A percentile compares a stretch with the other conserved stretches of the same genome.
These are phyloP conservation scores for Penicillium waksmanii DNA, from an alignment of 495 filamentous ascomycete species.

Conservation along the genomic window DNA sequence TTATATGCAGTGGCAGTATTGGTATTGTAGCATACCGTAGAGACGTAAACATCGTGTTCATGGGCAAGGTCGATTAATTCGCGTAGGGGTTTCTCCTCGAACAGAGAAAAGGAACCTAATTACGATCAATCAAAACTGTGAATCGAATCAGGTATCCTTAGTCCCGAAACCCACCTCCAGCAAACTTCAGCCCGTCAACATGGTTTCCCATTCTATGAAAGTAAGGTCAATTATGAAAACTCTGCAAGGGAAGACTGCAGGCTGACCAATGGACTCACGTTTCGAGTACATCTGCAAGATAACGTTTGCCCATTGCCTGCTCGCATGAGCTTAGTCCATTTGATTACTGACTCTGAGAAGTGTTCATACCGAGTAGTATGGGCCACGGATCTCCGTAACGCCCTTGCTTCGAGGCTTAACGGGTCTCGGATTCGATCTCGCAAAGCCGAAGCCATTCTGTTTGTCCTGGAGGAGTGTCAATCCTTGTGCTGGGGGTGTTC, in stretches of 20 bases:
- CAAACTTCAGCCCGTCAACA: constrained; percentile 62
- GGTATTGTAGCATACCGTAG: constrained; percentile 40
- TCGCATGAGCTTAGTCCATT: constrained; percentile 6
- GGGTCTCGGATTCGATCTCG: constrained; percentile 53
- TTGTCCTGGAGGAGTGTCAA: constrained; percentile 55
- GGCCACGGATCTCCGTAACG: constrained; percentile 60
- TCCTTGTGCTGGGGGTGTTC: constrained; percentile 19
- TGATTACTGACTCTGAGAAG: neutral
- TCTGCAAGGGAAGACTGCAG: neutral
- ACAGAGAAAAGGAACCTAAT: constrained; percentile 55
- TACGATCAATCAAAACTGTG: neutral
- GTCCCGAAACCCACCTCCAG: constrained; percentile 43
- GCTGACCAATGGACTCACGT: constrained; percentile 32
- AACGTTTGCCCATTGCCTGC: constrained; percentile 55
- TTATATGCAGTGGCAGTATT: neutral
- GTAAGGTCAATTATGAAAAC: constrained; percentile 2
- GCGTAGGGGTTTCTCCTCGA: constrained; percentile 48
- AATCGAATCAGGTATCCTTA: neutral
- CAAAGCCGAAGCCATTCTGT: constrained; percentile 56
- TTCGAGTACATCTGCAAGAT: constrained; percentile 56
- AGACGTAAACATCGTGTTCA: constrained; percentile 56
- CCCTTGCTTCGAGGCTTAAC: constrained; percentile 53
- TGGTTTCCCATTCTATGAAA: constrained; percentile 51
- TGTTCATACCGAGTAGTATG: constrained; percentile 55
- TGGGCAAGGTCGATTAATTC: constrained; percentile 59